phyloP scores from a whole-genome alignment of 257 asterid species.

The Petunia secreta region DNA sequence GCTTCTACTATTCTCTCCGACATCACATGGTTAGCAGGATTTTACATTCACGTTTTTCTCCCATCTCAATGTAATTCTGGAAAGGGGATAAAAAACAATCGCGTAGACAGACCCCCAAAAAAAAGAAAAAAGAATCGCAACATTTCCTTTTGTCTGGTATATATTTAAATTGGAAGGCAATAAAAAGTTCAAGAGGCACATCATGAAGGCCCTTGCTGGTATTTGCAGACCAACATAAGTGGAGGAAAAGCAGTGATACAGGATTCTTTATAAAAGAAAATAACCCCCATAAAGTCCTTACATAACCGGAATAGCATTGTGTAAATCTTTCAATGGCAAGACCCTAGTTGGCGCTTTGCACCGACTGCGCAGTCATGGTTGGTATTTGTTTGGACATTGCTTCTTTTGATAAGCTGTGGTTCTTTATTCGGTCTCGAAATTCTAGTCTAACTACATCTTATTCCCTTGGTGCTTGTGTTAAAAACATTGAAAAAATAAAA shows the following conservation, averaged over 20 bases:
- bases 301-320: background rate
- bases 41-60: background rate
- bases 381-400: too few relatives aligned
- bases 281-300: background rate
- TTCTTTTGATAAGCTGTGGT: too few relatives aligned
- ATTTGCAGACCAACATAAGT: background rate
- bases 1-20: background rate
- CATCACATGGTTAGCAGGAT: background rate
- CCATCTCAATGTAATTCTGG: background rate
- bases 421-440: background rate
- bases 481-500: background rate
- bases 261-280: background rate
- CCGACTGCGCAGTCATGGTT: constrained; percentile 8
- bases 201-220: background rate
- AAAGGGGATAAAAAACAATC: background rate
- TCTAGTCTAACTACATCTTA: background rate
- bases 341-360: background rate
- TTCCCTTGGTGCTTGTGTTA: constrained; percentile 5
- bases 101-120: too few relatives aligned
- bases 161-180: background rate
- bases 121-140: background rate
- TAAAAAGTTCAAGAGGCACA: constrained; percentile 6
- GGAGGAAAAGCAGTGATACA: background rate
- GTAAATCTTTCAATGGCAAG: background rate
- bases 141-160: background rate